Conservation (phyloP, 805 yeast genomes). For the Alloascoidea africana region DNA sequence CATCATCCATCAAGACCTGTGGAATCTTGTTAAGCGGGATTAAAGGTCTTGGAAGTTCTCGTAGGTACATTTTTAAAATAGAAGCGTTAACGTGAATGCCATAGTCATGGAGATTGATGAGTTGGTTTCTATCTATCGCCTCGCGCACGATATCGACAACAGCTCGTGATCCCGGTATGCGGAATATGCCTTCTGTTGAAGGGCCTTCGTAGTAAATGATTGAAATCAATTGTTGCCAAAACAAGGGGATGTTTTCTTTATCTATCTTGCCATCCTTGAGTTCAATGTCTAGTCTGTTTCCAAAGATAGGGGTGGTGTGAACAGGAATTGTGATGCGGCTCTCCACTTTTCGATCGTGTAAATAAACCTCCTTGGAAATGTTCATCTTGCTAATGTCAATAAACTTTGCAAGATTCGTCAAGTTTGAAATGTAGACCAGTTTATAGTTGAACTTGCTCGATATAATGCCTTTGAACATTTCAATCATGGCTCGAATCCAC, state of each 20-base stretch:
- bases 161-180: slow-evolving; percentile 12
- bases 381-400: slow-evolving; percentile 68
- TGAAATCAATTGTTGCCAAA: slow-evolving; percentile 13
- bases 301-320: slow-evolving; percentile 18
- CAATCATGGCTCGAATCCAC: slow-evolving; percentile 68
- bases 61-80: slow-evolving; percentile 26
- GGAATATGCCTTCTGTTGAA: slow-evolving; percentile 10
- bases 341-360: slow-evolving; percentile 42
- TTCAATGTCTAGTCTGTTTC: slow-evolving; percentile 24
- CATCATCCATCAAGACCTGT: slow-evolving; percentile 38
- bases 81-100: slow-evolving; percentile 37
- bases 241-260: slow-evolving; percentile 8
- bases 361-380: slow-evolving; percentile 60
- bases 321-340: slow-evolving; percentile 35
- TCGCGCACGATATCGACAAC: slow-evolving; percentile 15
- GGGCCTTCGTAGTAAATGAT: slow-evolving; percentile 10
- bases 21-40: slow-evolving; percentile 32
- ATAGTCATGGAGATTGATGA: slow-evolving; percentile 38
- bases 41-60: slow-evolving; percentile 37
- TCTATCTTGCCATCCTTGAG: slow-evolving; percentile 33
- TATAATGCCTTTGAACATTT: slow-evolving; percentile 49
- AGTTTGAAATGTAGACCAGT: slow-evolving; percentile 28
- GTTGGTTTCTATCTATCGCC: slow-evolving; percentile 30
- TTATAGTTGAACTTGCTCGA: slow-evolving; percentile 28
- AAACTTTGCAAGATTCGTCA: slow-evolving; percentile 39